Evolutionary conservation across 805 yeast genomes (phyloP).

Genomic region (Candida xyloterini): DNA sequence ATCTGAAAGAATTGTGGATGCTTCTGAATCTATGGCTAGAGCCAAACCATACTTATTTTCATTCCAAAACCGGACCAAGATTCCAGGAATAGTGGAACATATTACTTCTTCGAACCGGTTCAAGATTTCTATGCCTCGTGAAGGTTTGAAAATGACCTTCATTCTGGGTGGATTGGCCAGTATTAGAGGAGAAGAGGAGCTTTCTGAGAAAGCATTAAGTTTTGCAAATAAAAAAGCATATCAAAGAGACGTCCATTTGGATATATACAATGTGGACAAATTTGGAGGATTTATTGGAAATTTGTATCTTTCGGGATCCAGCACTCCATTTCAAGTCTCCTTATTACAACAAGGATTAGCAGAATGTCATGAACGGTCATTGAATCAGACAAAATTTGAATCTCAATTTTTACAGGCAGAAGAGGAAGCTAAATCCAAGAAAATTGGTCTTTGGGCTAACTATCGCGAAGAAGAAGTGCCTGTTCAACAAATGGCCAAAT

Average conservation of each 20-base stretch:
- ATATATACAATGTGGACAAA: conserved; percentile 67
- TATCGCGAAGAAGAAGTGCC: conserved; percentile 45
- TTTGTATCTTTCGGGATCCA: conserved; percentile 49
- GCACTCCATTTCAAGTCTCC: conserved; percentile 53
- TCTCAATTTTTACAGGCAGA: conserved; percentile 59
- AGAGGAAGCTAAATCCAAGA: conserved; percentile 50
- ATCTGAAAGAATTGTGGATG: conserved; percentile 66
- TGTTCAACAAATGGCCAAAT: conserved; percentile 16
- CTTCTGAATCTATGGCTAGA: conserved; percentile 68
- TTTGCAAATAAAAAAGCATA: conserved; percentile 52
- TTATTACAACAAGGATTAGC: conserved; percentile 64
- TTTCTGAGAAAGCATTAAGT: conserved; percentile 49
- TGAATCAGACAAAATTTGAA: conserved; percentile 53
- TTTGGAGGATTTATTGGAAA: conserved; percentile 81
- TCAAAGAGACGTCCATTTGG: conserved; percentile 73
- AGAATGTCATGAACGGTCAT: conserved; percentile 62
- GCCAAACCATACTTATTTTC: conserved; percentile 74
- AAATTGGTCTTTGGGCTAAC: conserved; percentile 66
- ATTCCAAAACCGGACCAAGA: conserved; percentile 59
- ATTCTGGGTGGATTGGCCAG: conserved; percentile 72
- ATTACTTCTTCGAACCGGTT: conserved; percentile 68
- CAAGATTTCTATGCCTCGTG: conserved; percentile 64
- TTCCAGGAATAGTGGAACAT: conserved; percentile 70
- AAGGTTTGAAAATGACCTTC: conserved; percentile 63
- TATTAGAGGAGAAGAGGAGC: conserved; percentile 34